Conservation (phyloP, 768 basidiomycete species). For the Sporobolomyces roseus region DNA sequence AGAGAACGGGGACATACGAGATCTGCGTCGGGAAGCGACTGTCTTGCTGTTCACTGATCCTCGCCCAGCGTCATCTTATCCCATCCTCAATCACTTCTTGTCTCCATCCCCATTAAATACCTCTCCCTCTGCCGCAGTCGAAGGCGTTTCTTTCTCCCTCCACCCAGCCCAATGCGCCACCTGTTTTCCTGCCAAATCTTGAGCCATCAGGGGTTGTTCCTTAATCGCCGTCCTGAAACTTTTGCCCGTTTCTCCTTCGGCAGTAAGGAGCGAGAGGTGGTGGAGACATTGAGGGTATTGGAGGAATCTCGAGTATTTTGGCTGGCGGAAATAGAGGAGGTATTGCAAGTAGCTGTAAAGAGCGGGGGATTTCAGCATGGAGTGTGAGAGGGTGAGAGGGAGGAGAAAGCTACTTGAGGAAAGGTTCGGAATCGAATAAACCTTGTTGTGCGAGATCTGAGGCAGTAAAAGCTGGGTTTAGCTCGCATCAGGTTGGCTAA, state of each 20-base stretch:
- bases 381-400: neutral
- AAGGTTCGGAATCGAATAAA: conserved; percentile 32
- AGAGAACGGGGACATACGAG: too few relatives aligned
- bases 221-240: conserved; percentile 30
- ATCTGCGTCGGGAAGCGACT: too few relatives aligned
- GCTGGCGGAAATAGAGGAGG: conserved; percentile 39
- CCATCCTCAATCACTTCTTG: too few relatives aligned
- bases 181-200: conserved; percentile 39
- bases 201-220: conserved; percentile 28
- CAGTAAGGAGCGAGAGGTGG: conserved; percentile 37
- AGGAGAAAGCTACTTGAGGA: conserved; percentile 31
- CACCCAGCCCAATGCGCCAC: conserved; percentile 42
- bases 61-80: too few relatives aligned
- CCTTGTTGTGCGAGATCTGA: conserved; percentile 43
- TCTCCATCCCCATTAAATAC: too few relatives aligned
- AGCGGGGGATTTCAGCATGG: too few relatives aligned
- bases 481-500: too few relatives aligned
- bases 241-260: conserved; percentile 13
- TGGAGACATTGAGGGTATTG: conserved; percentile 42
- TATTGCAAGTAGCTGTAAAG: conserved; percentile 41
- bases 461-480: too few relatives aligned
- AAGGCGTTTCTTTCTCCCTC: conserved; percentile 38
- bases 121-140: too few relatives aligned
- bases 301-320: conserved; percentile 41
- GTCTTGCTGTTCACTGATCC: too few relatives aligned